A percentile compares a stretch with the other conserved stretches of the same genome.
These are phyloP conservation scores for Tolypocladium pustulatum DNA, from an alignment of 2,329 filamentous ascomycete genomes.

Conservation along the genomic window DNA sequence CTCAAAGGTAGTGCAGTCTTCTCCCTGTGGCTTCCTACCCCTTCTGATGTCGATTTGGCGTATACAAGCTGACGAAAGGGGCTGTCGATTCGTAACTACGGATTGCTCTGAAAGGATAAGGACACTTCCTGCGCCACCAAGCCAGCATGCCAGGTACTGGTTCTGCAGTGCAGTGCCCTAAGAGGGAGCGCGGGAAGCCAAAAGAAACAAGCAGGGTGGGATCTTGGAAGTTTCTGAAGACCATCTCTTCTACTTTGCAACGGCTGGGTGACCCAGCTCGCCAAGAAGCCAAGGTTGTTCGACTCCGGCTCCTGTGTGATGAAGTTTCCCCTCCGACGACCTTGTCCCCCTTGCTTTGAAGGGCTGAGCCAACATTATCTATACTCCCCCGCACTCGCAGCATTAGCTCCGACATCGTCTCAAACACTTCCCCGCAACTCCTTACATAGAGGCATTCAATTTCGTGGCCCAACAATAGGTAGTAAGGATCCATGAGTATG, in stretches of 20 bases:
- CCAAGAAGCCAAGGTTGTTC: background rate
- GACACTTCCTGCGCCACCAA: background rate
- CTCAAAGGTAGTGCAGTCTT: background rate
- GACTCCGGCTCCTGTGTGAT: background rate
- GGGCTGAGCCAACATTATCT: background rate
- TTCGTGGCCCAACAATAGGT: background rate
- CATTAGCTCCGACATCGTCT: background rate
- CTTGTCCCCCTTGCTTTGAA: background rate
- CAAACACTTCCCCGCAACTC: background rate
- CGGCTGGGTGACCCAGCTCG: background rate
- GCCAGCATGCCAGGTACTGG: background rate
- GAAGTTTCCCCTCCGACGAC: background rate
- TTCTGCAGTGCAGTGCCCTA: background rate
- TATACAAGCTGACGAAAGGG: background rate
- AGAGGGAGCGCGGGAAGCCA: background rate
- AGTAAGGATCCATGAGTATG: background rate
- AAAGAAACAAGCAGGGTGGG: background rate
- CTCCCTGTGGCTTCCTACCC: background rate
- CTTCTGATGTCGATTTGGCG: background rate
- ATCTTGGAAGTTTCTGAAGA: background rate
- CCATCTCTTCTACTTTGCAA: background rate
- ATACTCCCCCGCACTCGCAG: background rate
- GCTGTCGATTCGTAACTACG: background rate
- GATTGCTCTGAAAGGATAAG: background rate
- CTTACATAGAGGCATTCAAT: background rate